Evolutionary conservation across 192 early-diverging fungal genomes (phyloP).

Genomic region (Kickxella alabastrina): DNA sequence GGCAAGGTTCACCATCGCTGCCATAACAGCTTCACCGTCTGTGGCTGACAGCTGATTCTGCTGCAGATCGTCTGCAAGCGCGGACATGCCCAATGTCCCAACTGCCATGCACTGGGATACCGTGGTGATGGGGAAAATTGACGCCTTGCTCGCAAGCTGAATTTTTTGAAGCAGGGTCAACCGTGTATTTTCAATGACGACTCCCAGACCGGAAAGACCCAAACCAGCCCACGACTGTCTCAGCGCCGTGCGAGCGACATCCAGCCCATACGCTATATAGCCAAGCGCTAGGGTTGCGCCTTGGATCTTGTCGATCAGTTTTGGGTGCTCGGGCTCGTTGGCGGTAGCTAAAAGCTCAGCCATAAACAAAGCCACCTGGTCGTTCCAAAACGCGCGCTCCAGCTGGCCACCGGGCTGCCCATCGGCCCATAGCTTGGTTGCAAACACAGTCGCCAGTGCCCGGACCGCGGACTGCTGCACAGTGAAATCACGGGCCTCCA

Average conservation of each 20-base stretch:
- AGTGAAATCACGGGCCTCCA: conserved; percentile 7
- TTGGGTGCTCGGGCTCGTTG: conserved; percentile 10
- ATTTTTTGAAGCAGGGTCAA: not conserved
- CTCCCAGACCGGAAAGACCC: conserved; percentile 9
- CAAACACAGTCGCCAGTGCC: conserved; percentile 20
- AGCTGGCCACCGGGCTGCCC: not conserved
- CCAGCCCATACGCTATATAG: conserved; percentile 53
- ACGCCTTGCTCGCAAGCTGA: conserved; percentile 9
- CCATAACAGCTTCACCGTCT: conserved; percentile 11
- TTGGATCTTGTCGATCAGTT: conserved; percentile 58
- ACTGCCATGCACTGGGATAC: conserved; percentile 63
- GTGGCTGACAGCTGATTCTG: not conserved
- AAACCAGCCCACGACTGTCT: conserved; percentile 20
- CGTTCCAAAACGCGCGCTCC: conserved; percentile 20
- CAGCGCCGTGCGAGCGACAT: conserved; percentile 11
- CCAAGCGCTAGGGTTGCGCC: conserved; percentile 69
- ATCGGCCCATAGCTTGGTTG: conserved; percentile 14
- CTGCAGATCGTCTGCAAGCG: not conserved
- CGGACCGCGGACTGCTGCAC: conserved; percentile 27
- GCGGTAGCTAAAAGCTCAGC: conserved; percentile 4
- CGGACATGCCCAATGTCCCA: conserved; percentile 61
- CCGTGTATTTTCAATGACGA: not conserved
- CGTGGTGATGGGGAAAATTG: conserved; percentile 52
- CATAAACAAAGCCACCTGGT: conserved; percentile 7
- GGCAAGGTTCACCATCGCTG: conserved; percentile 31